These are phyloP conservation scores for Cicer judaicum DNA, from an alignment of 306 rosid genomes.

Conservation along the genomic window DNA sequence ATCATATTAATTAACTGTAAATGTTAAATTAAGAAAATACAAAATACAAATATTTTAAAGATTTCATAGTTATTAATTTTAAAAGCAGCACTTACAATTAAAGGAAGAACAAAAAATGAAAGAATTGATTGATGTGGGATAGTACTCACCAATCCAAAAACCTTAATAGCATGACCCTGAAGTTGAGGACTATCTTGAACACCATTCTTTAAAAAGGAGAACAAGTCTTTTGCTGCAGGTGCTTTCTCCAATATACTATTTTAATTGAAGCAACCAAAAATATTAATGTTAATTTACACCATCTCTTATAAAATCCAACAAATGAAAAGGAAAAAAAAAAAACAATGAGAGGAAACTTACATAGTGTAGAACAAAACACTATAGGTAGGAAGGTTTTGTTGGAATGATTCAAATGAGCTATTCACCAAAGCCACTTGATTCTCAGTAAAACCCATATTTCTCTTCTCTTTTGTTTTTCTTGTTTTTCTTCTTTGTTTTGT, in stretches of 20 bases:
- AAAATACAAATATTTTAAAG: too few relatives aligned
- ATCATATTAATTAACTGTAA: too few relatives aligned
- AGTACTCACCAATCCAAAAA: conserved; percentile 40
- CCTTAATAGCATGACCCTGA: conserved; percentile 35
- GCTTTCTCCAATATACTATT: conserved; percentile 47
- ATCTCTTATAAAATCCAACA: background rate
- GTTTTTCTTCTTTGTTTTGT: background rate
- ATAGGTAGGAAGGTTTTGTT: conserved; percentile 18
- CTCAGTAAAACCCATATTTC: conserved; percentile 35
- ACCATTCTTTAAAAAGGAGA: conserved; percentile 41
- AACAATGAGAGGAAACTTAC: background rate
- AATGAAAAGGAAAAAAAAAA: background rate
- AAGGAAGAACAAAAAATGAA: background rate
- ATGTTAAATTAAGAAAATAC: too few relatives aligned
- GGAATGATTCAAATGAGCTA: conserved; percentile 38
- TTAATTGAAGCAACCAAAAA: background rate
- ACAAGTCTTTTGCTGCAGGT: conserved; percentile 36
- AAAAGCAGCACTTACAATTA: too few relatives aligned
- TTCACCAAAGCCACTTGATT: conserved; percentile 43
- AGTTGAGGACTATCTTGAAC: conserved; percentile 37
- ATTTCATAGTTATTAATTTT: too few relatives aligned
- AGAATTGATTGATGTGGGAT: background rate
- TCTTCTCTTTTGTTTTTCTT: too few relatives aligned
- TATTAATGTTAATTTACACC: background rate
- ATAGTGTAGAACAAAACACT: conserved; percentile 38